These are phyloP conservation scores for Ustilago loliicola DNA, from an alignment of 1,284 basidiomycete species.

Conservation along the genomic window DNA sequence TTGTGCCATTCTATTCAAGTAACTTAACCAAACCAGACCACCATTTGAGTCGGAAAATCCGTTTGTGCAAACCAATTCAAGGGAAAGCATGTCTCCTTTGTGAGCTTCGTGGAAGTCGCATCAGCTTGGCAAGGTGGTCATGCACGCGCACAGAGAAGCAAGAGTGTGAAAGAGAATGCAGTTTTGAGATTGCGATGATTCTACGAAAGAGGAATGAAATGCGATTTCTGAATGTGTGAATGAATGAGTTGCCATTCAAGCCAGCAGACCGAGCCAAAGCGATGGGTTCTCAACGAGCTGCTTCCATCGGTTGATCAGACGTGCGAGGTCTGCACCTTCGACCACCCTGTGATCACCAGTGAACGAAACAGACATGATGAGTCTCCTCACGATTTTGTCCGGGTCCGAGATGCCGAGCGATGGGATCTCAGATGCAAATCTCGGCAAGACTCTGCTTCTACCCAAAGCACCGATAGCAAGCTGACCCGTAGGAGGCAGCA, in stretches of 20 bases:
- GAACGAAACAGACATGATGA: slow-evolving; percentile 61
- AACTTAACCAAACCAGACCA: background rate
- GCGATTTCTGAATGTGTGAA: background rate
- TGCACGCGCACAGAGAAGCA: background rate
- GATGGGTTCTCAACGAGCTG: slow-evolving; percentile 84
- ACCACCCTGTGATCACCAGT: slow-evolving; percentile 88
- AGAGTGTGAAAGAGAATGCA: slow-evolving; percentile 7
- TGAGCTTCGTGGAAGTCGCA: background rate
- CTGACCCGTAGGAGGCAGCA: slow-evolving; percentile 88
- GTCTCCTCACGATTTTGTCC: slow-evolving; percentile 43
- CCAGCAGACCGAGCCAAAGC: slow-evolving; percentile 77
- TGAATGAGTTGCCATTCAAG: slow-evolving; percentile 14
- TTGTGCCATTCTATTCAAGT: slow-evolving; percentile 8
- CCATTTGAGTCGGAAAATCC: background rate
- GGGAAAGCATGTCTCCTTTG: background rate
- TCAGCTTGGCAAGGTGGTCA: background rate
- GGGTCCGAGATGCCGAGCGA: slow-evolving; percentile 25
- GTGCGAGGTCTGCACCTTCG: slow-evolving; percentile 91
- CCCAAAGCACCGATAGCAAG: slow-evolving; percentile 92
- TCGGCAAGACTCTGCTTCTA: slow-evolving; percentile 46
- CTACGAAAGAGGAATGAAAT: background rate
- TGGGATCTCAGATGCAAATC: slow-evolving; percentile 54
- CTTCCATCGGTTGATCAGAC: slow-evolving; percentile 91
- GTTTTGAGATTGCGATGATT: background rate
- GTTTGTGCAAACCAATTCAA: background rate